Evolutionary conservation across 306 rosid genomes (phyloP), one percentile per base, ranked within the genome.

Genomic region (Acacia melanoxylon): DNA sequence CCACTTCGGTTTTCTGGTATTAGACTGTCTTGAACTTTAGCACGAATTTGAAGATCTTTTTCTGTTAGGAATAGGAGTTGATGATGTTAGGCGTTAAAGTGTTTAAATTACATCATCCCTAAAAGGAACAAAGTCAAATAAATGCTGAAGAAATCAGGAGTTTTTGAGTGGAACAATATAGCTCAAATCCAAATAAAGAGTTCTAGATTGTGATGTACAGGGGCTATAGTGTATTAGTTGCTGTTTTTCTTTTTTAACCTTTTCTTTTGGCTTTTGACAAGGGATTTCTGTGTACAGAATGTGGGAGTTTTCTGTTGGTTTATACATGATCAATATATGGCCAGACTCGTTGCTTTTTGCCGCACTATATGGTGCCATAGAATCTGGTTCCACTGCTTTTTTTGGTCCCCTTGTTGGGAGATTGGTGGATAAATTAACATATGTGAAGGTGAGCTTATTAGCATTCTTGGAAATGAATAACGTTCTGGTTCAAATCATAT

Each of bases 271-370:
- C 19, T 31, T 48, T 75, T 82, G 40, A 79, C 20, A 15, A 35
- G 44, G 68, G 24, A 5, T 69, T 3, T 72, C 2, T 82, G 16
- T 62, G 45, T 79, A 78, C 88, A 95, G 99, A 84, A 93, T 91
- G 99, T 95, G 99, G 99, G 99, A 95, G 88, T 95, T 93, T 79
- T 95, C 99, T 33, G 98, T 95, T 81, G 97, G 97, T 71, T 86
- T 95, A 33, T 95, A 93, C 74, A 95, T 93, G 99, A 93, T 95
- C 79, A 84, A 69, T 82, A 63, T 95, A 69, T 95, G 99, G 99
- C 99, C 99, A 40, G 89, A 93, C 74, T 95, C 98, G 0, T 75
- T 95, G 74, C 89, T 95, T 9, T 88, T 84, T 71, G 95, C 95
- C 17, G 99, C 99, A n/a, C 81, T 90, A 25, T 95, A 95, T 83